Percentiles rank a stretch among this genome's conserved stretches.
phyloP scores from a whole-genome alignment of 352 stramenopile genomes.

The Phytophthora foliorum region DNA sequence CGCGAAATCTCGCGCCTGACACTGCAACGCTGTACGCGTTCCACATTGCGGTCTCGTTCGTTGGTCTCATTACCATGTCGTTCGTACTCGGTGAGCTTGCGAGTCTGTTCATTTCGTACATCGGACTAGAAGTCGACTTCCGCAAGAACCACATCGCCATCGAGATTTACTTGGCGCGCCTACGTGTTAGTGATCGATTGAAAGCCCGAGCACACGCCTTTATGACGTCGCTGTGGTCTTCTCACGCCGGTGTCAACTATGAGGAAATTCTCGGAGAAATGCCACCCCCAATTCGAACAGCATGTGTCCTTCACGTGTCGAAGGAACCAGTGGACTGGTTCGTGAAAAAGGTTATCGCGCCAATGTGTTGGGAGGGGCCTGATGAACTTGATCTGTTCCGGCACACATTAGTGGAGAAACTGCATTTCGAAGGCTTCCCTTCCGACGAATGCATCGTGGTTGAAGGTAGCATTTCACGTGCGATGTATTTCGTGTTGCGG shows the following conservation, averaged over 20 bases:
- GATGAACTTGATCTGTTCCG: conserved; percentile 40
- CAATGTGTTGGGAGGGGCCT: conserved; percentile 28
- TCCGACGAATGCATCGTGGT: conserved; percentile 64
- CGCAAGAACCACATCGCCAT: conserved; percentile 64
- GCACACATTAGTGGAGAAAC: conserved; percentile 42
- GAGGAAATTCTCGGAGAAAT: conserved; percentile 56
- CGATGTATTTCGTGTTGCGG: conserved; percentile 80
- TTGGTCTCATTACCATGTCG: conserved; percentile 55
- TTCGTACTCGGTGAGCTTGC: conserved; percentile 60
- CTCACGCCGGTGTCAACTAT: conserved; percentile 61
- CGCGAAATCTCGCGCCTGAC: conserved; percentile 43
- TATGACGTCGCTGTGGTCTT: conserved; percentile 61
- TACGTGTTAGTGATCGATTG: conserved; percentile 39
- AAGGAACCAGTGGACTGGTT: conserved; percentile 45
- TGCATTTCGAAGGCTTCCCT: conserved; percentile 78
- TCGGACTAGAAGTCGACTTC: conserved; percentile 64
- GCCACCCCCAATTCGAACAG: conserved; percentile 52
- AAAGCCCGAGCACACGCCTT: conserved; percentile 46
- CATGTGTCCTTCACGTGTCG: conserved; percentile 53
- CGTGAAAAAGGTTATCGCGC: conserved; percentile 44
- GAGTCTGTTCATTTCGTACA: conserved; percentile 61
- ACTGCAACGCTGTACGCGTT: conserved; percentile 45
- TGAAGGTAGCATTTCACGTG: conserved; percentile 64
- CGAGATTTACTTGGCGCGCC: conserved; percentile 49
- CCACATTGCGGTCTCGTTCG: conserved; percentile 49